Conservation (phyloP, 2,329 filamentous ascomycete genomes). For the Chrysoporthe austroafricana region DNA sequence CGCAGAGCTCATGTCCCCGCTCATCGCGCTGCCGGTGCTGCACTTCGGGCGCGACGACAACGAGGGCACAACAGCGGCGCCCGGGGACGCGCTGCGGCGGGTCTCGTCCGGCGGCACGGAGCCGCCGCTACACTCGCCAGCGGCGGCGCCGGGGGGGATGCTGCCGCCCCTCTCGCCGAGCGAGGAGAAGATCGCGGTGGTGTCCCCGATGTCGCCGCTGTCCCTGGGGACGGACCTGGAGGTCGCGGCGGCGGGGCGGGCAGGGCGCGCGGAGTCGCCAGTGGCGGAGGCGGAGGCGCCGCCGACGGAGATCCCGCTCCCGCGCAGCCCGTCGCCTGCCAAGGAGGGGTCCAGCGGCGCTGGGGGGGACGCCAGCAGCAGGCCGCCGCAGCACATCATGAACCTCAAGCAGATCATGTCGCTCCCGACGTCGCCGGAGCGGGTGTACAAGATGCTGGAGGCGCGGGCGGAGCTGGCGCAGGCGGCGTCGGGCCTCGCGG, state of each 20-base stretch:
- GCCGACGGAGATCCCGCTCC: conserved; percentile 22
- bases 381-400: conserved; percentile 48
- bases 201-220: conserved; percentile 38
- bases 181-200: conserved; percentile 49
- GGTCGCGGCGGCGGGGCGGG: conserved; percentile 40
- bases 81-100: neutral
- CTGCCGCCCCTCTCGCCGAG: conserved; percentile 42
- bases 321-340: conserved; percentile 21
- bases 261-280: conserved; percentile 24
- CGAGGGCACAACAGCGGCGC: neutral
- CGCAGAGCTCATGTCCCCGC: conserved; percentile 20
- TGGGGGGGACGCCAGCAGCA: too few species aligned
- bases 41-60: conserved; percentile 17
- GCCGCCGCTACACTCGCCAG: conserved; percentile 31
- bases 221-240: conserved; percentile 41
- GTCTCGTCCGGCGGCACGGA: conserved; percentile 23
- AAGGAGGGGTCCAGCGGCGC: too few species aligned
- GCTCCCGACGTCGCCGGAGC: conserved; percentile 66
- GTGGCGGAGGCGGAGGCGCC: neutral
- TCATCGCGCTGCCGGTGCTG: conserved; percentile 19
- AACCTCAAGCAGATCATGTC: conserved; percentile 79
- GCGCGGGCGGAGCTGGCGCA: conserved; percentile 71
- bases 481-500: conserved; percentile 74
- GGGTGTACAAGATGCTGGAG: conserved; percentile 74
- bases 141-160: conserved; percentile 21